phyloP scores from a whole-genome alignment of 176 grass and related monocot genomes.

The Eleusine coracana region DNA sequence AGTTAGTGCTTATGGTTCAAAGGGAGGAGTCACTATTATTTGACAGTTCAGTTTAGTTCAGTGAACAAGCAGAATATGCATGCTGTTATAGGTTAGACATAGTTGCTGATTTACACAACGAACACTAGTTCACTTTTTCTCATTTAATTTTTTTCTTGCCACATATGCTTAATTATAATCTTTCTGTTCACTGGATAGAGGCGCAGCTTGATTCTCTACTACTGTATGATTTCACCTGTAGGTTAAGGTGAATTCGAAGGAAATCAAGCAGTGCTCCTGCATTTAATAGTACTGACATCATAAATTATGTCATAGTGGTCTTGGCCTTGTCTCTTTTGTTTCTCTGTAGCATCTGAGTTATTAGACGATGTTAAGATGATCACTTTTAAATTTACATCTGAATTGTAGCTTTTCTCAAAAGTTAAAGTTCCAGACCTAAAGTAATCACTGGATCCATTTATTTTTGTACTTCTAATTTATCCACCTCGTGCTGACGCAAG shows the following conservation, averaged over 20 bases:
- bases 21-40: background rate
- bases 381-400: conserved; percentile 23
- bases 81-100: background rate
- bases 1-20: background rate
- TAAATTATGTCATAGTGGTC: background rate
- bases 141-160: background rate
- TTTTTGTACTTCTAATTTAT: conserved; percentile 6
- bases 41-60: background rate
- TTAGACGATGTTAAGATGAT: background rate
- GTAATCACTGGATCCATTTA: background rate
- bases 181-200: conserved; percentile 15
- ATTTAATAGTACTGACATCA: background rate
- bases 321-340: conserved; percentile 8
- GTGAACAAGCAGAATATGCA: background rate
- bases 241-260: background rate
- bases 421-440: conserved; percentile 1
- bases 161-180: background rate
- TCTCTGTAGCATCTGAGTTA: background rate
- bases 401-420: background rate
- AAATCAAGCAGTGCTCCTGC: background rate
- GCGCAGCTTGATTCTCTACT: conserved; percentile 19
- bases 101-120: background rate
- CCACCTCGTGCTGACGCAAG: background rate
- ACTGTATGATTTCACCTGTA: background rate
- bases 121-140: background rate